A percentile compares a stretch with the other conserved stretches of the same genome.
Evolutionary conservation across 1,139 yeast genomes (phyloP).

Genomic region (Yamadazyma triangularis): DNA sequence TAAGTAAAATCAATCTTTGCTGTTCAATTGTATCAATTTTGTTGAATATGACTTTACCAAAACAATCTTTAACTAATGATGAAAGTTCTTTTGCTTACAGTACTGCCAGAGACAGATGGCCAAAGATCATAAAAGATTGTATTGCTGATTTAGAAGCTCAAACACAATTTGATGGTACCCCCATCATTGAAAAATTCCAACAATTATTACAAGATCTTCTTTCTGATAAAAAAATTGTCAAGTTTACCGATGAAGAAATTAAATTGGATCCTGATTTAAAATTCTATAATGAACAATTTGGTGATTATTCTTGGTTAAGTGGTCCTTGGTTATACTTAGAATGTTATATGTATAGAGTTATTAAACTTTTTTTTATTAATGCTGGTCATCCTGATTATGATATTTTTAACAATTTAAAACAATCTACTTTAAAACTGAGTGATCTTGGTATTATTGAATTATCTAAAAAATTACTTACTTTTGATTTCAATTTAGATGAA

Average conservation of each 20-base stretch:
- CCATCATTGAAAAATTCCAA: slow-evolving; percentile 21
- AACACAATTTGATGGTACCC: slow-evolving; percentile 1
- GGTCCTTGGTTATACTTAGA: slow-evolving; percentile 93
- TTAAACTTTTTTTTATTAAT: slow-evolving; percentile 41
- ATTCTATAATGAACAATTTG: slow-evolving; percentile 43
- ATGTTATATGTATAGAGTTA: slow-evolving; percentile 71
- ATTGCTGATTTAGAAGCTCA: slow-evolving; percentile 49
- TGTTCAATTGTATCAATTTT: background rate
- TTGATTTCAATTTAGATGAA: slow-evolving; percentile 28
- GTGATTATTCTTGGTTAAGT: slow-evolving; percentile 61
- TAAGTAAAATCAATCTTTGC: no score
- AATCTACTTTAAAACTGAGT: slow-evolving; percentile 71
- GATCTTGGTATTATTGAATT: slow-evolving; percentile 77
- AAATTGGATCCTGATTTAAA: slow-evolving; percentile 38
- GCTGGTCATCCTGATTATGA: slow-evolving; percentile 58
- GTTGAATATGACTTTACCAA: slow-evolving; percentile 21
- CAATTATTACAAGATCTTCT: slow-evolving; percentile 33
- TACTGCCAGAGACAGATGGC: slow-evolving; percentile 85
- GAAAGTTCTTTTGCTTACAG: slow-evolving; percentile 73
- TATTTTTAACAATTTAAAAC: slow-evolving; percentile 65
- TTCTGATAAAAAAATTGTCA: slow-evolving; percentile 33
- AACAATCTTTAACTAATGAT: slow-evolving; percentile 62
- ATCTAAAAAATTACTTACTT: slow-evolving; percentile 61
- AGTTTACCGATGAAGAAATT: slow-evolving; percentile 41
- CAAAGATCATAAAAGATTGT: slow-evolving; percentile 66